Base-by-base conservation (phyloP, 1,284 basidiomycete species). In the Puccinia triticina region DNA sequence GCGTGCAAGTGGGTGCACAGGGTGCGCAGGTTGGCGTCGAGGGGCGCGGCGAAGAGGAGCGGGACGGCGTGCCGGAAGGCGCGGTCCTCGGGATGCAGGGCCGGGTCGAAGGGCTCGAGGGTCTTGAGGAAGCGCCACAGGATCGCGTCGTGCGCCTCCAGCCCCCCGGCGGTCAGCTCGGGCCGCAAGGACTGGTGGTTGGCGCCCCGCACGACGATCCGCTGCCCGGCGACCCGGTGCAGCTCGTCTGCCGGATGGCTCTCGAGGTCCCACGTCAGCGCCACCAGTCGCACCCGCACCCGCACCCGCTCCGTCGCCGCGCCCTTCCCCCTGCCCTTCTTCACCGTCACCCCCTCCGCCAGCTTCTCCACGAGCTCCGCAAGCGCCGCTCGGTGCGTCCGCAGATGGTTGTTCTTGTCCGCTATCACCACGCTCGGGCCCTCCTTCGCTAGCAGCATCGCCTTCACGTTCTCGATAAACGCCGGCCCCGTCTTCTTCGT, bases 151-250 rank as follows among this genome's bases (percentile, higher is more conserved):
- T 98, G 93, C 26, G 88, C 86, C 83, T 90, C 90, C 73, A 88
- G 85, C 48, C 88, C 77, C 26, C 75, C 83, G 18, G 82, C 77
- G 80, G 43, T 86, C 84, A 84, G 77, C 85, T 94, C 91, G 0
- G 92, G 91, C 59, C 89, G 90, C 0, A 98, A 90, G 0, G 90
- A 90, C 86, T 96, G 95, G 88, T 98, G 95, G 83, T 92, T 93
- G 8, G 91, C 90, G 0, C 95, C 96, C 4, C 95, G 92, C 26
- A 84, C 84, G 8, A 90, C 85, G 69, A 98, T 89, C 23, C 95
- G 92, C 83, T 93, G 91, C 0, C 90, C 90, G 85, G 93, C 94
- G 53, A 96, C 89, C 0, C 92, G 91, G 84, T 94, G 91, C 21
- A 93, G 87, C 59, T 87, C 86, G 14, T 69, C 82, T 0, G 90